phyloP scores from a whole-genome alignment of 805 yeast species.

The Ogataea parapolymorpha region DNA sequence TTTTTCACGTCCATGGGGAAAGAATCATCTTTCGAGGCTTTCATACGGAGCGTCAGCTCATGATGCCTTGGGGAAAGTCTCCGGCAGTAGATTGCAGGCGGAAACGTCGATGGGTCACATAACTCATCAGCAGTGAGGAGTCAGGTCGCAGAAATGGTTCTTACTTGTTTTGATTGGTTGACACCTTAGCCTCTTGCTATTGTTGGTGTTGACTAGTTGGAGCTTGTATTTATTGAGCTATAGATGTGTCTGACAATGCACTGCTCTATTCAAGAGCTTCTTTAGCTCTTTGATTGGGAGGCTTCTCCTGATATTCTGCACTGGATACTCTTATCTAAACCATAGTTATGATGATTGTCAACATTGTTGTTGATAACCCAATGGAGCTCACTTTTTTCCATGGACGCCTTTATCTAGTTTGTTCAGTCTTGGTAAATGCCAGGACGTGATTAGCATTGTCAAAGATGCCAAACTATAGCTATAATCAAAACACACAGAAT shows the following conservation, averaged over 20 bases:
- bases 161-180: neutral
- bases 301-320: conserved; percentile 49
- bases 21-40: conserved; percentile 77
- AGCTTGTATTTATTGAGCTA: conserved; percentile 16
- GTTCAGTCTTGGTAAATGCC: conserved; percentile 20
- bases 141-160: neutral
- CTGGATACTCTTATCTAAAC: conserved; percentile 53
- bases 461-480: conserved; percentile 54
- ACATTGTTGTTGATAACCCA: conserved; percentile 48
- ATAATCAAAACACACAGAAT: conserved; percentile 1
- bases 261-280: conserved; percentile 1
- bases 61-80: conserved; percentile 83
- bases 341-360: conserved; percentile 72
- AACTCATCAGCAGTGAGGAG: conserved; percentile 14
- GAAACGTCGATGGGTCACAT: conserved; percentile 42
- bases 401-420: conserved; percentile 43
- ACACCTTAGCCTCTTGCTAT: conserved; percentile 17
- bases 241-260: neutral
- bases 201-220: neutral
- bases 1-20: conserved; percentile 55
- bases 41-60: conserved; percentile 42
- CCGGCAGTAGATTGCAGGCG: conserved; percentile 64
- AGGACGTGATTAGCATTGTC: conserved; percentile 52
- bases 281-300: conserved; percentile 12
- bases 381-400: conserved; percentile 81